A percentile compares a stretch with the other conserved stretches of the same genome.
Evolutionary conservation across 768 basidiomycete species (phyloP).

Genomic region (Harrya chromipes): DNA sequence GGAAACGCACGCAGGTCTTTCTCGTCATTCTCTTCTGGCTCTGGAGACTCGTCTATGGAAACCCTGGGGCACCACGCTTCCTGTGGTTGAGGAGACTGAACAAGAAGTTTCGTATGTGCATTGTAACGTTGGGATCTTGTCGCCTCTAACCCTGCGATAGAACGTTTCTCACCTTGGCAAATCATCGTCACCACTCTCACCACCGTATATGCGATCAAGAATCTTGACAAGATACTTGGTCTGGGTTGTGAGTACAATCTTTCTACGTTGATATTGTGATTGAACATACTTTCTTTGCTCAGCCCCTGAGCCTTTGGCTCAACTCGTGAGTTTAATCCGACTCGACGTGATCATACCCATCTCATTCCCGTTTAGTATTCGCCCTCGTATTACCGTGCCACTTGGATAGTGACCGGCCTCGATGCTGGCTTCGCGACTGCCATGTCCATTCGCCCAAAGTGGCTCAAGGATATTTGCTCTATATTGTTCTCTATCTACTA

Average conservation of each 20-base stretch:
- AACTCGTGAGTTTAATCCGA: slow-evolving; percentile 55
- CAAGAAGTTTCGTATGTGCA: slow-evolving; percentile 52
- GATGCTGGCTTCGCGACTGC: slow-evolving; percentile 98
- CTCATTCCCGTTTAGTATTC: slow-evolving; percentile 60
- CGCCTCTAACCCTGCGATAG: slow-evolving; percentile 32
- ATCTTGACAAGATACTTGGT: slow-evolving; percentile 83
- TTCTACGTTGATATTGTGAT: neutral
- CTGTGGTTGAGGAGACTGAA: slow-evolving; percentile 62
- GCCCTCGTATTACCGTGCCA: slow-evolving; percentile 90
- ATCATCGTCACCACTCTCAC: slow-evolving; percentile 85
- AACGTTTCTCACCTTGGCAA: slow-evolving; percentile 95
- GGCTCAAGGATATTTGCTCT: slow-evolving; percentile 85
- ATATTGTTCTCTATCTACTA: slow-evolving; percentile 88
- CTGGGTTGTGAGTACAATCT: slow-evolving; percentile 53
- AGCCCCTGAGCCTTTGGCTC: slow-evolving; percentile 93
- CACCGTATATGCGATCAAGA: slow-evolving; percentile 74
- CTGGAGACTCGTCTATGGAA: slow-evolving; percentile 71
- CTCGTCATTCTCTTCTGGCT: slow-evolving; percentile 91
- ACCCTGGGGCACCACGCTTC: slow-evolving; percentile 61
- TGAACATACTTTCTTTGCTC: slow-evolving; percentile 8
- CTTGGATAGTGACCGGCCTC: slow-evolving; percentile 91
- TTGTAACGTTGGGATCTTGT: neutral
- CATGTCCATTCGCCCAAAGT: slow-evolving; percentile 87
- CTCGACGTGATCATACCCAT: neutral
- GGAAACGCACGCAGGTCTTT: slow-evolving; percentile 89